Base-by-base conservation (phyloP, 352 stramenopile species). In the Phytophthora podocarpi region DNA sequence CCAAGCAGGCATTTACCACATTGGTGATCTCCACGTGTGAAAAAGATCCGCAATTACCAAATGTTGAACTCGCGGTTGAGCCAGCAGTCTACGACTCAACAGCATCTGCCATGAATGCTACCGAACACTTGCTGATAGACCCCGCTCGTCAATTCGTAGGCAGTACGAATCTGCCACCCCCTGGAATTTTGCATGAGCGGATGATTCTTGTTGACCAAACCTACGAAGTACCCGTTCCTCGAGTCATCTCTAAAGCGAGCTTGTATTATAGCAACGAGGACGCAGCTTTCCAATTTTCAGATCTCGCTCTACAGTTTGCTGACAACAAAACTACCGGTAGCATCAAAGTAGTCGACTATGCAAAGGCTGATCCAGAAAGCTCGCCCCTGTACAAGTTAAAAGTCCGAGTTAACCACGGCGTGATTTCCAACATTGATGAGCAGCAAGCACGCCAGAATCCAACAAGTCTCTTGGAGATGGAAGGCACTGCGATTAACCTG, bases 211-310 rank as follows among this genome's bases (percentile, higher is more conserved):
- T 84, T 24, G 36, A 65, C 15, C 70, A 82, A 8, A 26, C 48
- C 7, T 56, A 70, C 23, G 51, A 67, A 0, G 30, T 76, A 0
- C 61, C 54, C 7, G 31, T 80, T 21, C 76, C 76, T 7, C 57
- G 48, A 8, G 67, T 85, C 15, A n/a, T 39, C 8, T 45, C 76
- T 6, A 57, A 37, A 20, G 42, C 59, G 20, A 55, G 30, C 23
- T 72, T 78, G 31, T 79, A 76, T 31, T 71, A 71, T 13, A 62
- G 47, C 11, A 41, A 60, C 45, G 77, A 89, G 45, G 80, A 87
- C 37, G 54, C 54, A 35, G 63, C 62, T 12, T 87, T 80, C 39
- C 68, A 51, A 24, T 86, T 86, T 36, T 59, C 78, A 6, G 48
- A 79, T 21, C 52, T 89, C 13, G 23, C 54, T 16, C 41, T 84